These are phyloP conservation scores for Protomyces inundatus DNA, from an alignment of 1,139 yeast species.

Conservation along the genomic window DNA sequence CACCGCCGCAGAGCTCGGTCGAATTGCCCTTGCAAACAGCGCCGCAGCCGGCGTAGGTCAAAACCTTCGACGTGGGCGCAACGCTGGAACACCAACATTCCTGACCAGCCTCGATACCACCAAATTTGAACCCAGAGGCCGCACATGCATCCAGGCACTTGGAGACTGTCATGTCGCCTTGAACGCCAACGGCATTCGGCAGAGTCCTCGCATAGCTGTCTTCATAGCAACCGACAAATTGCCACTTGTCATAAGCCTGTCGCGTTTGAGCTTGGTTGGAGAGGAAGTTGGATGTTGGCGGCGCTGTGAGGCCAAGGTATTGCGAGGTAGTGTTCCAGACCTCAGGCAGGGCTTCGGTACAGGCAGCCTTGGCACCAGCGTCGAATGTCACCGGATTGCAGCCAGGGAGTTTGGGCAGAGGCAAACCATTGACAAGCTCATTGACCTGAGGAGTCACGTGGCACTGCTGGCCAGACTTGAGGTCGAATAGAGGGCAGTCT, in stretches of 20 bases:
- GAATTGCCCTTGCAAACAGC: conserved; percentile 24
- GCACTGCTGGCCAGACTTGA: conserved; percentile 9
- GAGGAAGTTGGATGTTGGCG: conserved; percentile 12
- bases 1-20: conserved; percentile 23
- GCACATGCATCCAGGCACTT: conserved; percentile 17
- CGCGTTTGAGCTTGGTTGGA: conserved; percentile 11
- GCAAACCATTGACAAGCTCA: conserved; percentile 16
- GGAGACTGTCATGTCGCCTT: conserved; percentile 14
- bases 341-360: background rate
- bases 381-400: conserved; percentile 22
- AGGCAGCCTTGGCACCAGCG: conserved; percentile 7
- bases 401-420: conserved; percentile 22
- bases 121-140: conserved; percentile 17
- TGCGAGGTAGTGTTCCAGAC: conserved; percentile 15
- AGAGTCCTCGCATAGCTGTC: conserved; percentile 1
- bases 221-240: conserved; percentile 22
- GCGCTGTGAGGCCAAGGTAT: conserved; percentile 13
- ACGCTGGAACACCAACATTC: conserved; percentile 27
- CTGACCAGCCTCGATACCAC: conserved; percentile 24
- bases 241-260: conserved; percentile 1
- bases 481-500: conserved; percentile 26
- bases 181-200: conserved; percentile 3
- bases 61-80: background rate
- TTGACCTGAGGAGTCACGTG: conserved; percentile 15
- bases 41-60: conserved; percentile 10